These are phyloP conservation scores for Paramecium primaurelia DNA, from an alignment of 73 alveolate genomes.

Conservation along the genomic window DNA sequence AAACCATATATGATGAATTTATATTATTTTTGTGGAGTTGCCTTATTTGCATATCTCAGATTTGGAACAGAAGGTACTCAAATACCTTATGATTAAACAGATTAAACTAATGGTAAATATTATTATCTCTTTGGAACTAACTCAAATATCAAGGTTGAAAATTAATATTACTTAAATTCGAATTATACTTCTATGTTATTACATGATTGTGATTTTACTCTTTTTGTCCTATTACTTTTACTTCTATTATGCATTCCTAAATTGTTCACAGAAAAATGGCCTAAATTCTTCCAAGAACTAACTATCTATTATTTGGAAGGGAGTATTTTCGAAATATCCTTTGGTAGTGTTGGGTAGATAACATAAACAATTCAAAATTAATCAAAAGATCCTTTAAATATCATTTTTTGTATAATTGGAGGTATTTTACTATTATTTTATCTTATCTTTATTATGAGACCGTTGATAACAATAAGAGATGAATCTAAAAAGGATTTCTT, in stretches of 20 bases:
- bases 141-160: not conserved
- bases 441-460: not conserved
- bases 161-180: not conserved
- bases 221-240: not conserved
- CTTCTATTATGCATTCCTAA: not conserved
- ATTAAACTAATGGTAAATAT: slow-evolving; percentile 18
- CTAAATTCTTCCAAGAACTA: not conserved
- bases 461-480: not conserved
- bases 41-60: not conserved
- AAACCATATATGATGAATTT: not conserved
- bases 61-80: slow-evolving; percentile 26
- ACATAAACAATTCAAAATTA: not conserved
- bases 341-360: not conserved
- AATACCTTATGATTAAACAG: not conserved
- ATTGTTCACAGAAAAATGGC: not conserved
- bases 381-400: not conserved
- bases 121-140: slow-evolving; percentile 27
- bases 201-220: slow-evolving; percentile 34
- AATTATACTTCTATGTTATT: not conserved
- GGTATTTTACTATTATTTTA: not conserved
- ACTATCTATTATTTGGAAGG: not conserved
- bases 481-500: not conserved
- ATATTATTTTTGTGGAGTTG: slow-evolving; percentile 9
- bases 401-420: not conserved
- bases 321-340: not conserved